phyloP scores from a whole-genome alignment of 495 filamentous ascomycete species.

The Sabuloglossum arenarium region DNA sequence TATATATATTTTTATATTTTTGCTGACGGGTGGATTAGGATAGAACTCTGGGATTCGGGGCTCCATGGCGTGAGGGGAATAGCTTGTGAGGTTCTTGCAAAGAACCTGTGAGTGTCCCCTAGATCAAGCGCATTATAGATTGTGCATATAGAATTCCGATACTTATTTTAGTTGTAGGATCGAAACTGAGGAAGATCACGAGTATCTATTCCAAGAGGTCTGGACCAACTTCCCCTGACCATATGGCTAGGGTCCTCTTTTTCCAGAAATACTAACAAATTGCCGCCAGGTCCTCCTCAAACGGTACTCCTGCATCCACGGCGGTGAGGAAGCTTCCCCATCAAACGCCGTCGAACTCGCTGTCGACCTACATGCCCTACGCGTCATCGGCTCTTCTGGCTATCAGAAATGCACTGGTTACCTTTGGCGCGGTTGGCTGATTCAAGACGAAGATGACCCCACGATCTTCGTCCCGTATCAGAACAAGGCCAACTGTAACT shows the following conservation, averaged over 20 bases:
- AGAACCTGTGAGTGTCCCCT: conserved; percentile 37
- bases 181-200: conserved; percentile 55
- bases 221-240: background rate
- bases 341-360: conserved; percentile 80
- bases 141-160: background rate
- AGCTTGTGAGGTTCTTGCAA: conserved; percentile 93
- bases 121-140: background rate
- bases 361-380: conserved; percentile 76
- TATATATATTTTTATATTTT: background rate
- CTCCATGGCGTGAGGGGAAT: conserved; percentile 56
- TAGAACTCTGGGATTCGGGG: conserved; percentile 82
- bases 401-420: conserved; percentile 87
- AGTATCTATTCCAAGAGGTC: conserved; percentile 47
- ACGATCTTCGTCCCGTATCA: conserved; percentile 68
- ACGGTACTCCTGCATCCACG: conserved; percentile 61
- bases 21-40: conserved; percentile 3
- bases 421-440: conserved; percentile 91
- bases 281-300: conserved; percentile 45
- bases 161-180: conserved; percentile 28
- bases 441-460: conserved; percentile 79
- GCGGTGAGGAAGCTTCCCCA: conserved; percentile 48
- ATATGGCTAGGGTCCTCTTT: background rate
- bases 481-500: conserved; percentile 48
- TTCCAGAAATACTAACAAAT: background rate
- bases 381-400: conserved; percentile 73